Conservation (phyloP, 2,329 filamentous ascomycete species). For the Colletotrichum gigasporum region DNA sequence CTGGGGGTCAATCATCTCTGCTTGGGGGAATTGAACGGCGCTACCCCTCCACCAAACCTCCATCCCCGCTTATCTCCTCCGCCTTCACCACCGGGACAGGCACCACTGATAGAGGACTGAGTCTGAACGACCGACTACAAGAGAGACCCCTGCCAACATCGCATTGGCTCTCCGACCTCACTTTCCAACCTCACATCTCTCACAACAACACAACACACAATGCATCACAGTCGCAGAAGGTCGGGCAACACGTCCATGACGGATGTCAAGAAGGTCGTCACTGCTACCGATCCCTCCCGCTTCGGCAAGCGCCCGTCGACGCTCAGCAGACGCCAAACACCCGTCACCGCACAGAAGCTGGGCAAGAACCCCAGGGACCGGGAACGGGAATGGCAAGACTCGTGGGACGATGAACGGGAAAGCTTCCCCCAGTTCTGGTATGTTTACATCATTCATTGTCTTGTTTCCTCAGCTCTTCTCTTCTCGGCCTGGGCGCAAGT, state of each 20-base stretch:
- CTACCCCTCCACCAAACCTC: conserved; percentile 27
- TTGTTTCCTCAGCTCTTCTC: conserved; percentile 16
- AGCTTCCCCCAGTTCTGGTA: conserved; percentile 75
- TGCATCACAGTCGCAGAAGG: conserved; percentile 67
- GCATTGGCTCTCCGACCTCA: conserved; percentile 27
- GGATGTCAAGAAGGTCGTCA: conserved; percentile 62
- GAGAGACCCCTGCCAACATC: conserved; percentile 25
- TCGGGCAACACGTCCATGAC: conserved; percentile 66
- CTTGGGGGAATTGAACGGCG: conserved; percentile 26
- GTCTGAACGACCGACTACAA: conserved; percentile 14
- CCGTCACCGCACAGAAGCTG: conserved; percentile 53
- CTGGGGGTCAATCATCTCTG: conserved; percentile 28
- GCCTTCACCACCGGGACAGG: conserved; percentile 17
- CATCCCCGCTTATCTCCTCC: conserved; percentile 30
- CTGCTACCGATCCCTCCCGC: conserved; percentile 55
- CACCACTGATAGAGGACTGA: not conserved
- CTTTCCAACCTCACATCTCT: conserved; percentile 30
- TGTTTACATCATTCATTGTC: conserved; percentile 42
- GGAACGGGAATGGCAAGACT: conserved; percentile 60
- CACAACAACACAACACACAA: conserved; percentile 38
- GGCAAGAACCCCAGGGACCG: conserved; percentile 61
- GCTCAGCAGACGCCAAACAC: conserved; percentile 55
- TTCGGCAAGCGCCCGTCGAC: conserved; percentile 55
- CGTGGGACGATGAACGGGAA: conserved; percentile 67
- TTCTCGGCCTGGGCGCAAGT: not conserved